These are phyloP conservation scores for Agaricus subrufescens DNA, from an alignment of 768 basidiomycete genomes.

Conservation along the genomic window DNA sequence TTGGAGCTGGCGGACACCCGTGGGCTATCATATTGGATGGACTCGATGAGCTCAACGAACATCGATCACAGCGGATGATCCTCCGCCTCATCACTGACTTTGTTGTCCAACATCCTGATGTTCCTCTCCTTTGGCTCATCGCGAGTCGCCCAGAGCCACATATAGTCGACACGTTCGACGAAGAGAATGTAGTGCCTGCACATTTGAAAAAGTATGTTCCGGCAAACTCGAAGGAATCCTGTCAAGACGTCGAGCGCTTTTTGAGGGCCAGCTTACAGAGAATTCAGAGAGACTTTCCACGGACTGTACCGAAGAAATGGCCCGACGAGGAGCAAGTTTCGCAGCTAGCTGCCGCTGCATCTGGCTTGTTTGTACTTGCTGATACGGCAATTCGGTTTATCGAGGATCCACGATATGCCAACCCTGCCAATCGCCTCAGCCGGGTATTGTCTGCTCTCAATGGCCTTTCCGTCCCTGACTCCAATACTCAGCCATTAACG, in stretches of 20 bases:
- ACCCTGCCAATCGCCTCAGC: neutral
- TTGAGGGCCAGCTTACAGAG: neutral
- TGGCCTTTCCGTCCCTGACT: neutral
- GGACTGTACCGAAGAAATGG: neutral
- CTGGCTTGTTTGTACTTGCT: neutral
- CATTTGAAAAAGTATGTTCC: neutral
- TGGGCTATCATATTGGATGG: neutral
- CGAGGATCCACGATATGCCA: neutral
- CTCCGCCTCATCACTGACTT: neutral
- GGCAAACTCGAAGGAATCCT: neutral
- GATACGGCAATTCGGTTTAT: neutral
- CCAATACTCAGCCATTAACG: neutral
- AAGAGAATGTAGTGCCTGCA: neutral
- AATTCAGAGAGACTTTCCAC: neutral
- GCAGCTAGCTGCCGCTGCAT: neutral
- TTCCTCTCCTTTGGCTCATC: neutral
- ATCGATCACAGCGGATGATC: neutral
- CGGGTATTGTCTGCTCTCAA: neutral
- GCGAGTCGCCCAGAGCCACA: neutral
- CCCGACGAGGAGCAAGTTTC: neutral
- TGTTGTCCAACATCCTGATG: neutral
- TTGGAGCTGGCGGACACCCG: neutral
- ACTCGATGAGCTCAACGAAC: neutral
- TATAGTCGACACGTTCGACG: neutral
- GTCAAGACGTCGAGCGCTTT: neutral